Conservation (phyloP, 768 basidiomycete species). For the Leccinum subgranulosum region DNA sequence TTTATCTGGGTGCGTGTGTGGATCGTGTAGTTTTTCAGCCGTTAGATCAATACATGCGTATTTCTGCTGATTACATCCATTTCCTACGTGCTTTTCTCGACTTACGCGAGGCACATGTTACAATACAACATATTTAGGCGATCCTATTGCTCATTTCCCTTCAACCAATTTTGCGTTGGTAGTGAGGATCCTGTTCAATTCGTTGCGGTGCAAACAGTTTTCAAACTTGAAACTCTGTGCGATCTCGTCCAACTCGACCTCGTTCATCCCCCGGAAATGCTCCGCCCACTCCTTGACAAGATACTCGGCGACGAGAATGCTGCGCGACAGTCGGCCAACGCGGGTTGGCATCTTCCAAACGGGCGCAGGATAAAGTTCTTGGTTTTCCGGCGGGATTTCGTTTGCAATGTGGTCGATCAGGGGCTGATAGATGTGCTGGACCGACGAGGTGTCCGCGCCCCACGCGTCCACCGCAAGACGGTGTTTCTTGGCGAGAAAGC, state of each 20-base stretch:
- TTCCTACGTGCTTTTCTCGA: not conserved
- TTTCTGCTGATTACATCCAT: not conserved
- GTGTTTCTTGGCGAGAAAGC: constrained; percentile 77
- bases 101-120: not conserved
- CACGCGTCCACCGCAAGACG: constrained; percentile 73
- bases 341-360: constrained; percentile 61
- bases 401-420: constrained; percentile 58
- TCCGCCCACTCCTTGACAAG: constrained; percentile 73
- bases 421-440: constrained; percentile 61
- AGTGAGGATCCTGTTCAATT: constrained; percentile 54
- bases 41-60: not conserved
- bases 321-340: constrained; percentile 57
- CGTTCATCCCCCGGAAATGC: constrained; percentile 56
- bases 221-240: constrained; percentile 75
- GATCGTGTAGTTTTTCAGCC: too few species aligned
- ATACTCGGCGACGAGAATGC: constrained; percentile 69
- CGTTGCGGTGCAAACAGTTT: constrained; percentile 65
- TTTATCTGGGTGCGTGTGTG: not conserved
- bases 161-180: constrained; percentile 33
- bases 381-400: constrained; percentile 51
- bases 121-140: not conserved
- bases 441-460: constrained; percentile 63
- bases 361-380: constrained; percentile 57
- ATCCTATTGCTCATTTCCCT: not conserved
- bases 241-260: constrained; percentile 64